Percentiles rank a stretch among this genome's conserved stretches.
phyloP scores from a whole-genome alignment of 2,329 filamentous ascomycete species.

The Aspergillus phoenicis region DNA sequence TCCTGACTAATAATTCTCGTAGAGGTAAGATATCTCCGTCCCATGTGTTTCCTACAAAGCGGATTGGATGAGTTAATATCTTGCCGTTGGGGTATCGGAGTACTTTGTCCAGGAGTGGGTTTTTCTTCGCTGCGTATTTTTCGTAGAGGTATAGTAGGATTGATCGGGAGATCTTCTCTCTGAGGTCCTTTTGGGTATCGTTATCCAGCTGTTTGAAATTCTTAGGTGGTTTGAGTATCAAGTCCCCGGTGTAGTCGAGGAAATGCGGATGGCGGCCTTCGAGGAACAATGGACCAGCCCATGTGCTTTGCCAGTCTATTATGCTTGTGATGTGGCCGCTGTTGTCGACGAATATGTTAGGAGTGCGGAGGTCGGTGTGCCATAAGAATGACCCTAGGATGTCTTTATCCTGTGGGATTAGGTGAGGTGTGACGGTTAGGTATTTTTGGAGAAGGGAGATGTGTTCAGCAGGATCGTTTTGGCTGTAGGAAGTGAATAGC shows the following conservation, averaged over 20 bases:
- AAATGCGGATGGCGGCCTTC: constrained; percentile 18
- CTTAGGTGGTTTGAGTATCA: constrained; percentile 10
- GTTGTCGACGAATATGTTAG: constrained; percentile 43
- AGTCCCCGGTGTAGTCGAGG: constrained; percentile 21
- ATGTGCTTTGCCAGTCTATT: constrained; percentile 47
- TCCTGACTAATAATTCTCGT: background rate
- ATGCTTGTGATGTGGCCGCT: constrained; percentile 39
- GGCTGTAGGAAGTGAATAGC: no score
- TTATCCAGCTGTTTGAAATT: background rate
- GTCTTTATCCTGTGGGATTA: constrained; percentile 30
- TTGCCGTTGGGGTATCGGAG: background rate
- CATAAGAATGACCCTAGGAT: constrained; percentile 37
- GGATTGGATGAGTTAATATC: background rate
- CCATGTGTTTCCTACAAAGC: background rate
- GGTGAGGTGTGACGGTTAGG: constrained; percentile 28
- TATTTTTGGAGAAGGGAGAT: constrained; percentile 37
- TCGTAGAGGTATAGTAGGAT: background rate
- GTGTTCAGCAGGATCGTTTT: background rate
- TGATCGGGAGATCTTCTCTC: background rate
- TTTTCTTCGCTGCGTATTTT: background rate
- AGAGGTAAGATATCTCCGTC: background rate
- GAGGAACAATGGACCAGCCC: constrained; percentile 28
- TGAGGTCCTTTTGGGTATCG: background rate
- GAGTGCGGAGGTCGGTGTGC: constrained; percentile 43
- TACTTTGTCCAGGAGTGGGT: background rate